Percentiles rank a stretch among this genome's conserved stretches.
These are phyloP conservation scores for Smithsoniella earleae DNA, from an alignment of 163 green algal species.

Conservation along the genomic window DNA sequence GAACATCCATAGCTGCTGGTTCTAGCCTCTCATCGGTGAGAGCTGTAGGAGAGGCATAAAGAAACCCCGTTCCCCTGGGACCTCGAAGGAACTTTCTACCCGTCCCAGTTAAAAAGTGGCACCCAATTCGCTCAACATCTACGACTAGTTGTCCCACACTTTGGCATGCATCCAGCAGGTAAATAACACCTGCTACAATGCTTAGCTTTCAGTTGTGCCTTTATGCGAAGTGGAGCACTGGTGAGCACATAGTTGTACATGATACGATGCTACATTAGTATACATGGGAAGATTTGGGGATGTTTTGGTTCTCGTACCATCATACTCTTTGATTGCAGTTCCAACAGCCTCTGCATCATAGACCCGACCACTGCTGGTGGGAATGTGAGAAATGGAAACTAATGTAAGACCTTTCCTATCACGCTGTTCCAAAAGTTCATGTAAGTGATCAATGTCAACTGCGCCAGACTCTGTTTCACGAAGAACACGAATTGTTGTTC, in stretches of 20 bases:
- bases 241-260: too few relatives aligned
- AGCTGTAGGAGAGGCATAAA: constrained; percentile 41
- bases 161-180: constrained; percentile 66
- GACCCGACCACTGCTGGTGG: constrained; percentile 55
- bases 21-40: constrained; percentile 35
- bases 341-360: constrained; percentile 54
- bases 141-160: constrained; percentile 56
- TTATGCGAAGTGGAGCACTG: too few relatives aligned
- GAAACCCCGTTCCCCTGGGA: constrained; percentile 51
- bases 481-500: constrained; percentile 46
- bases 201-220: too few relatives aligned
- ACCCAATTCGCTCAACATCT: constrained; percentile 52
- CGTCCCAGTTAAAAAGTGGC: constrained; percentile 58
- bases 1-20: constrained; percentile 46
- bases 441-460: constrained; percentile 42
- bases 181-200: constrained; percentile 51
- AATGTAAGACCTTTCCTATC: constrained; percentile 37
- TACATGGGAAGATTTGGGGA: too few relatives aligned
- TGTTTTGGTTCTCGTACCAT: background rate
- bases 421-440: constrained; percentile 33
- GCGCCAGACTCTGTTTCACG: constrained; percentile 45
- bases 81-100: constrained; percentile 60
- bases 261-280: too few relatives aligned
- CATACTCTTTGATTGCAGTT: constrained; percentile 34
- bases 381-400: constrained; percentile 53